These are phyloP conservation scores for Cyclotella atomus DNA, from an alignment of 108 stramenopile species.

Conservation along the genomic window DNA sequence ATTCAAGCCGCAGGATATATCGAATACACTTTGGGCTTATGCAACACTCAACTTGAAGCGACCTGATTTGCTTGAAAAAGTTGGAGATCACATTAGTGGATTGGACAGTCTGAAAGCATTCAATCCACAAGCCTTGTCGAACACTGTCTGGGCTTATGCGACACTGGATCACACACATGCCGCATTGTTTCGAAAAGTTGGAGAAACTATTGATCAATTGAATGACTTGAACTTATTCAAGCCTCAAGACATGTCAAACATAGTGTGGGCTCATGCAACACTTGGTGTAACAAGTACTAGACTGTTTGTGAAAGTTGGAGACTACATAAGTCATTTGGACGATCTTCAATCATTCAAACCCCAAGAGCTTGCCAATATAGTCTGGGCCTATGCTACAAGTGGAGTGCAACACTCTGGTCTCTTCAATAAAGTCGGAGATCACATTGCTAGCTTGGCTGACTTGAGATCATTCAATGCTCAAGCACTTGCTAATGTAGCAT, in stretches of 20 bases:
- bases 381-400: too few relatives aligned
- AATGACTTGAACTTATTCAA: background rate
- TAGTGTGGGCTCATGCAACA: background rate
- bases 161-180: background rate
- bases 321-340: too few relatives aligned
- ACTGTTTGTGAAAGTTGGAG: too few relatives aligned
- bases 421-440: too few relatives aligned
- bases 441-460: too few relatives aligned
- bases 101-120: background rate
- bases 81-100: background rate
- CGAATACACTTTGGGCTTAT: background rate
- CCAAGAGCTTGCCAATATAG: too few relatives aligned
- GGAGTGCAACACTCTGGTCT: too few relatives aligned
- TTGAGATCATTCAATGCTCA: too few relatives aligned
- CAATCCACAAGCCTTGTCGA: background rate
- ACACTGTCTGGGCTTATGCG: background rate
- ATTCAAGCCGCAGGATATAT: background rate
- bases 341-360: too few relatives aligned
- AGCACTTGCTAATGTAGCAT: too few relatives aligned
- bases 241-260: background rate
- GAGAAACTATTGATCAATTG: background rate
- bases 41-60: background rate
- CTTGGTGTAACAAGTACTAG: too few relatives aligned
- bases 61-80: background rate
- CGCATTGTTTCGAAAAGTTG: background rate